Evolutionary conservation across 1,139 yeast species (phyloP).

Genomic region (Hyphopichia pseudoburtonii): DNA sequence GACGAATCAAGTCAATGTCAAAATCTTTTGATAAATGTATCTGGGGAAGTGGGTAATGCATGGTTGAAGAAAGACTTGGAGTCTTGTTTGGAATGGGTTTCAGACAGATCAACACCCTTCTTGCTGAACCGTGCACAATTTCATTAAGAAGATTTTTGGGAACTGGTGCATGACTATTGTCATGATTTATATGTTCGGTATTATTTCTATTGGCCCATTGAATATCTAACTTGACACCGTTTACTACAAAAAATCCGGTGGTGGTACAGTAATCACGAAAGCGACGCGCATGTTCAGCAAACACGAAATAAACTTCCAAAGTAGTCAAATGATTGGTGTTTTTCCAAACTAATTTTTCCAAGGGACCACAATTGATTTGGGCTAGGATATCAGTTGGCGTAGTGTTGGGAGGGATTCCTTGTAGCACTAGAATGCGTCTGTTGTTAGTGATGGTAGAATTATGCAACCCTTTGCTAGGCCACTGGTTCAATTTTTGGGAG

Average conservation of each 20-base stretch:
- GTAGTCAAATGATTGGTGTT: constrained; percentile 12
- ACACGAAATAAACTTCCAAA: constrained; percentile 55
- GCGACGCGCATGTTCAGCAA: constrained; percentile 51
- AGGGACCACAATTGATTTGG: constrained; percentile 73
- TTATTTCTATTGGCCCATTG: constrained; percentile 32
- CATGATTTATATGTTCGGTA: constrained; percentile 19
- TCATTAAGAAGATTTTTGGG: constrained; percentile 30
- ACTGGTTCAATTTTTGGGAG: no score
- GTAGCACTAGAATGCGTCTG: constrained; percentile 18
- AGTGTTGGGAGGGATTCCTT: constrained; percentile 15
- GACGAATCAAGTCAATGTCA: constrained; percentile 30
- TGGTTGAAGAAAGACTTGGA: constrained; percentile 15
- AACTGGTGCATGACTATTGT: constrained; percentile 27
- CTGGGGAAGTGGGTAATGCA: constrained; percentile 35
- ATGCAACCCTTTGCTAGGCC: background rate
- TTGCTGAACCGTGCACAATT: constrained; percentile 26
- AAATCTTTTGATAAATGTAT: constrained; percentile 31
- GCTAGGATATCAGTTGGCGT: constrained; percentile 54
- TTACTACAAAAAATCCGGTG: constrained; percentile 56
- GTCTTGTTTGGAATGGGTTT: constrained; percentile 25
- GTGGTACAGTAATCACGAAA: constrained; percentile 57
- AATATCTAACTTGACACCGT: constrained; percentile 53
- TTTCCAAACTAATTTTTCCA: constrained; percentile 49
- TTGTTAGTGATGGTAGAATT: background rate
- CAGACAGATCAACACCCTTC: constrained; percentile 36